Evolutionary conservation across 2,329 filamentous ascomycete species (phyloP).

Genomic region (Hypocreales sp.): DNA sequence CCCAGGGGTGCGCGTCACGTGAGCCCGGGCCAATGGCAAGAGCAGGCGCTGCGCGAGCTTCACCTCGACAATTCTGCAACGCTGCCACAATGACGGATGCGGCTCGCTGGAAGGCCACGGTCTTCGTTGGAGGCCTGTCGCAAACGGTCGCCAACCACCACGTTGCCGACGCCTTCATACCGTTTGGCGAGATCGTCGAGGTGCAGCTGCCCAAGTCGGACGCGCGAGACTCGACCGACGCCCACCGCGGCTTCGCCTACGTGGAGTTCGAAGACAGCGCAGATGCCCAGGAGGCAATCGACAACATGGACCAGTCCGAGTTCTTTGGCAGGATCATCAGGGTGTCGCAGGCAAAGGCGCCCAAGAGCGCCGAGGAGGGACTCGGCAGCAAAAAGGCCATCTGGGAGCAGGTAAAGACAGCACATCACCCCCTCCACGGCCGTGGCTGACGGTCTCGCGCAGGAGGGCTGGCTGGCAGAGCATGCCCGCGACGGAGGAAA

Average conservation of each 20-base stretch:
- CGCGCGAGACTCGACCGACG: conserved; percentile 58
- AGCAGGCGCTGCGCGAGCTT: no score
- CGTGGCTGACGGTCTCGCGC: conserved; percentile 1
- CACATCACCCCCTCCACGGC: conserved; percentile 1
- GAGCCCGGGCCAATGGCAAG: no score
- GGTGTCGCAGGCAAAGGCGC: conserved; percentile 80
- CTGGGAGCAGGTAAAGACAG: conserved; percentile 73
- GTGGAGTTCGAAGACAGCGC: conserved; percentile 79
- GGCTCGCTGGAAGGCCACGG: conserved; percentile 72
- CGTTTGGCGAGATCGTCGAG: conserved; percentile 90
- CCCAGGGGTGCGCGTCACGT: no score
- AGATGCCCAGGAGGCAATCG: conserved; percentile 88
- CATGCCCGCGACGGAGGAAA: conserved; percentile 69
- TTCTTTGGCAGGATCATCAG: conserved; percentile 86
- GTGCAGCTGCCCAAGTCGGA: conserved; percentile 84
- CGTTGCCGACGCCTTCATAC: conserved; percentile 82
- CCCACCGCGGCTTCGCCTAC: conserved; percentile 88
- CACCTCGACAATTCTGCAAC: no score
- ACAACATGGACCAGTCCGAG: conserved; percentile 98
- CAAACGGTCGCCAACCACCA: conserved; percentile 59
- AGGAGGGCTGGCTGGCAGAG: conserved; percentile 91
- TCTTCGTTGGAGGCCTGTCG: conserved; percentile 84
- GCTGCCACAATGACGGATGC: conserved; percentile 55
- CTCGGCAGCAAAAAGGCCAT: conserved; percentile 86
- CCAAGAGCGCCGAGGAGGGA: conserved; percentile 77